phyloP scores from a whole-genome alignment of 148 eudicot genomes.

The Tetragonia tetragonoides region DNA sequence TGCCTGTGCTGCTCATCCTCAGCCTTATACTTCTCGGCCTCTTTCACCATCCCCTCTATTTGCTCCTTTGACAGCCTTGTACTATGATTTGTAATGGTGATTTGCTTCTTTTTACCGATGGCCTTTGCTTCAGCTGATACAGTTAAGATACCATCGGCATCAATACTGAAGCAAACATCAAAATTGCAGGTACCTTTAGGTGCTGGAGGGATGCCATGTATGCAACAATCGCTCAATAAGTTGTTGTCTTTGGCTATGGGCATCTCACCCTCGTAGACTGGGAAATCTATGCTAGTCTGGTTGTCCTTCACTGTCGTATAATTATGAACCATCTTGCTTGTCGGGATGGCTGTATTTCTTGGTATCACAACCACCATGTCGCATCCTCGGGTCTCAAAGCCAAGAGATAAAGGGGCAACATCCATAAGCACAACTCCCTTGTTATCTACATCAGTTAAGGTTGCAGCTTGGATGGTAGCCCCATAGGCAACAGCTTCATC shows the following conservation, averaged over 20 bases:
- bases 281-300: background rate
- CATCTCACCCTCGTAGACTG: slow-evolving; percentile 17
- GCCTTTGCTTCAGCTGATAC: slow-evolving; percentile 11
- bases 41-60: slow-evolving; percentile 13
- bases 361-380: too few relatives aligned
- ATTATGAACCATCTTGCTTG: background rate
- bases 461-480: slow-evolving; percentile 19
- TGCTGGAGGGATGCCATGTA: slow-evolving; percentile 12
- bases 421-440: background rate
- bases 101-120: background rate
- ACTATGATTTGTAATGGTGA: slow-evolving; percentile 18
- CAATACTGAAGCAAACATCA: slow-evolving; percentile 16
- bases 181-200: background rate
- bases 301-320: background rate
- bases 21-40: slow-evolving; percentile 13
- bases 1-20: slow-evolving; percentile 19
- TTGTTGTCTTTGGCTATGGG: slow-evolving; percentile 10
- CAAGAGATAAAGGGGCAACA: slow-evolving; percentile 10
- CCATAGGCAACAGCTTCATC: slow-evolving; percentile 30
- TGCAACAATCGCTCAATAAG: background rate
- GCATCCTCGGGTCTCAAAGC: background rate
- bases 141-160: slow-evolving; percentile 15
- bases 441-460: background rate
- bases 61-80: slow-evolving; percentile 8
- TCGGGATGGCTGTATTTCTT: background rate